Evolutionary conservation across 345 rosid species (phyloP).

Genomic region (Eucalyptus sp.): DNA sequence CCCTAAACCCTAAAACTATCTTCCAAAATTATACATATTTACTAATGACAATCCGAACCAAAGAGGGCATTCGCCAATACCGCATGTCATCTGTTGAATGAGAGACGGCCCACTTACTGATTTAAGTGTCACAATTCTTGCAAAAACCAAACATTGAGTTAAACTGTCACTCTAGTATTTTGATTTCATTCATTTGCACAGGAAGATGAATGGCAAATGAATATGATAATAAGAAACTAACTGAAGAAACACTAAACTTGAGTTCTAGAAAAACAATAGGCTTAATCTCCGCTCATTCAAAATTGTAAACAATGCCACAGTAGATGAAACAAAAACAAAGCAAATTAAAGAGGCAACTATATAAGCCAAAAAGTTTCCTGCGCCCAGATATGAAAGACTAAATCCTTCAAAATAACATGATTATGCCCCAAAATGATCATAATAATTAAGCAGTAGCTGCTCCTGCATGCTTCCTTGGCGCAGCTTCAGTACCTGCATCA

Average conservation of each 20-base stretch:
- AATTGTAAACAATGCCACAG: not conserved
- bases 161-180: not conserved
- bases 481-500: constrained; percentile 5
- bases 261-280: not conserved
- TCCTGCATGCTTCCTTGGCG: constrained; percentile 3
- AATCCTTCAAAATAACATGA: not conserved
- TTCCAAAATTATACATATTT: not conserved
- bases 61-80: not conserved
- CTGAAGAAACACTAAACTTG: not conserved
- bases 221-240: not conserved
- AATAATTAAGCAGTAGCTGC: constrained; percentile 2
- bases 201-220: not conserved
- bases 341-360: not conserved
- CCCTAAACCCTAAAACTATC: not conserved
- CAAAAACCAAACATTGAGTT: not conserved
- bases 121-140: not conserved
- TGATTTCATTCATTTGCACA: not conserved
- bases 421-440: constrained; percentile 2
- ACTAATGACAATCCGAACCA: not conserved
- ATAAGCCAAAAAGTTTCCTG: not conserved
- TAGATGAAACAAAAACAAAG: not conserved
- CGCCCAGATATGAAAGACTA: not conserved
- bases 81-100: not conserved
- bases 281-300: not conserved
- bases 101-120: not conserved